Evolutionary conservation across 1,139 yeast genomes (phyloP).

Genomic region (Debaryomycetaceae sp.): DNA sequence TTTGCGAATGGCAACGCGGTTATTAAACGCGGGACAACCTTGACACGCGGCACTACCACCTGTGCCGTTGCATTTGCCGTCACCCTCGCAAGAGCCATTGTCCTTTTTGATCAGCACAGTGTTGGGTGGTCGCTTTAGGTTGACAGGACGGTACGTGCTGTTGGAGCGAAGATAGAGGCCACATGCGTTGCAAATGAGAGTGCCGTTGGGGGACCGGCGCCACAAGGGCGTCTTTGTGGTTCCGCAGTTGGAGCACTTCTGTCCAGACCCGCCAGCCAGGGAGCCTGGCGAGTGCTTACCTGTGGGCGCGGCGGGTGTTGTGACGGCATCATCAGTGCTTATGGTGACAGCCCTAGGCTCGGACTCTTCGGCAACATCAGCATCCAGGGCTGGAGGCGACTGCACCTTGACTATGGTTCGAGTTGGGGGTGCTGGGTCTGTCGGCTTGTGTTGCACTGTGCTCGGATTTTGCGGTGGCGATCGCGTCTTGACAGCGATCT

Average conservation of each 20-base stretch:
- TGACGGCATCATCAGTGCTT: neutral
- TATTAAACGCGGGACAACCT: slow-evolving; percentile 81
- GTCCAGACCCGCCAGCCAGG: slow-evolving; percentile 38
- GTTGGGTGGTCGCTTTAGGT: slow-evolving; percentile 64
- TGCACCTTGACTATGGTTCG: no score
- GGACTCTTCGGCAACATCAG: no score
- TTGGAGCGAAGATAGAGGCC: slow-evolving; percentile 57
- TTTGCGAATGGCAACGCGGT: slow-evolving; percentile 45
- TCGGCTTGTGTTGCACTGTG: no score
- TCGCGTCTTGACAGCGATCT: no score
- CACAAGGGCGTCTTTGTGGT: slow-evolving; percentile 68
- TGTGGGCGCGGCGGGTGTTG: neutral
- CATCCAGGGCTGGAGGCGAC: no score
- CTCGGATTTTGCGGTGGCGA: no score
- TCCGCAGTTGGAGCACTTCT: slow-evolving; percentile 61
- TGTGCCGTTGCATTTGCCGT: slow-evolving; percentile 82
- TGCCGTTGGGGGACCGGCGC: slow-evolving; percentile 66
- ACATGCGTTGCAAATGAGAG: slow-evolving; percentile 68
- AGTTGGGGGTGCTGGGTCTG: no score
- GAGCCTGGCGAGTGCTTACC: slow-evolving; percentile 1
- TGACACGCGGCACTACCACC: slow-evolving; percentile 79
- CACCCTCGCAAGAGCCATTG: slow-evolving; percentile 74
- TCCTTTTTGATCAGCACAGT: slow-evolving; percentile 42
- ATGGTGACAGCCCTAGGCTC: slow-evolving; percentile 1
- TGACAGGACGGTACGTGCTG: slow-evolving; percentile 52